phyloP scores from a whole-genome alignment of 2,329 filamentous ascomycete species.

The Rhinocladiella similis region DNA sequence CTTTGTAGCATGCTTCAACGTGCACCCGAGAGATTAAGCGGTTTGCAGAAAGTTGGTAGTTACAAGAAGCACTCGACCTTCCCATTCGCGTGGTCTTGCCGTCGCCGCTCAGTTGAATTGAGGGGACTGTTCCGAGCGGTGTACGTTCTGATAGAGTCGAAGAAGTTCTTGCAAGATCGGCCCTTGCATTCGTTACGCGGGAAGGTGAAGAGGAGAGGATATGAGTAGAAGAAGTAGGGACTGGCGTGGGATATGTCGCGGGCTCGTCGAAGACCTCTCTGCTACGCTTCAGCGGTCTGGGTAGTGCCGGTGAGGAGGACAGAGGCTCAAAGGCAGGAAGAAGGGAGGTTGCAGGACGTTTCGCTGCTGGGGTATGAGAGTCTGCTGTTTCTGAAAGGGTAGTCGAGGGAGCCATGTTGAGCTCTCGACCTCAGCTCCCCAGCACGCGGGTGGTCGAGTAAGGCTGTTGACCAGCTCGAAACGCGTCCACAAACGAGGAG shows the following conservation, averaged over 20 bases:
- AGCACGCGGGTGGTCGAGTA: slow-evolving; percentile 9
- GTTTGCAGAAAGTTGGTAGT: slow-evolving; percentile 90
- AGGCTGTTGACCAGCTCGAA: slow-evolving; percentile 31
- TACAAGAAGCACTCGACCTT: slow-evolving; percentile 90
- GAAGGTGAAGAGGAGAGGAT: slow-evolving; percentile 86
- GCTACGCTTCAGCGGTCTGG: slow-evolving; percentile 49
- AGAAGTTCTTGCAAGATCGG: slow-evolving; percentile 61
- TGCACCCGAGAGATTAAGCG: slow-evolving; percentile 91
- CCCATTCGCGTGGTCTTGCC: slow-evolving; percentile 85
- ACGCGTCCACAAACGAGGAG: slow-evolving; percentile 37
- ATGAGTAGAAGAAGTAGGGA: slow-evolving; percentile 90
- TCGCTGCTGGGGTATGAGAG: slow-evolving; percentile 39
- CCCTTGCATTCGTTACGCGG: slow-evolving; percentile 47
- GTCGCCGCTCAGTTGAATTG: slow-evolving; percentile 75
- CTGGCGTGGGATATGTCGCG: slow-evolving; percentile 82
- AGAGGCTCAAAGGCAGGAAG: slow-evolving; percentile 52
- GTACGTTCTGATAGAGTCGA: slow-evolving; percentile 73
- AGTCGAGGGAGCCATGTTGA: slow-evolving; percentile 23
- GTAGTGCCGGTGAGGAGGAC: slow-evolving; percentile 49
- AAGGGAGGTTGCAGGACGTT: slow-evolving; percentile 47
- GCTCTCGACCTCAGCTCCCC: slow-evolving; percentile 12
- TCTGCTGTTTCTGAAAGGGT: slow-evolving; percentile 26
- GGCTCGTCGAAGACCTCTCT: slow-evolving; percentile 43
- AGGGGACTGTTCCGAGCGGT: slow-evolving; percentile 81
- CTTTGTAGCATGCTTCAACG: slow-evolving; percentile 81